These are phyloP conservation scores for Pichia sp. DNA, from an alignment of 1,139 yeast species.

Conservation along the genomic window DNA sequence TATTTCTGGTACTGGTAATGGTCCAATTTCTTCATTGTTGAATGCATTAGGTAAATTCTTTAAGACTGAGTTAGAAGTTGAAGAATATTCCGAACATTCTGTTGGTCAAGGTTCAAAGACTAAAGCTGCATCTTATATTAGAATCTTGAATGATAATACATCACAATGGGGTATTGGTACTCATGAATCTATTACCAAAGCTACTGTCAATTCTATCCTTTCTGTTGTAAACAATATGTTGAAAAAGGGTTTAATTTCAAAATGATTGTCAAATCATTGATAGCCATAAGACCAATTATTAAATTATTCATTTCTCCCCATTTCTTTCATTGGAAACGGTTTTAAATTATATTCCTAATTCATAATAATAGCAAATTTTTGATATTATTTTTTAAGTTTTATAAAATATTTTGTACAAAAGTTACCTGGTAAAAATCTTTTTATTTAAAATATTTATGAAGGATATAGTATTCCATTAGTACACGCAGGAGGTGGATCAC, in stretches of 20 bases:
- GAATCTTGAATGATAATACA: conserved; percentile 36
- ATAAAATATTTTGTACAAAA: neutral
- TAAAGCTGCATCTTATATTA: conserved; percentile 88
- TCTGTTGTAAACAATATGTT: conserved; percentile 59
- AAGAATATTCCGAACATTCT: conserved; percentile 86
- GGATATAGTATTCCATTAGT: conserved; percentile 14
- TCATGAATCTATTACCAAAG: conserved; percentile 87
- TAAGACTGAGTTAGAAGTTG: conserved; percentile 59
- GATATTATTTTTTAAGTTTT: too few relatives aligned
- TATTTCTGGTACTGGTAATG: conserved; percentile 79
- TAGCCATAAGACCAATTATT: too few relatives aligned
- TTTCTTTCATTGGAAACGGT: neutral
- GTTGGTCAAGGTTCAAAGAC: conserved; percentile 82
- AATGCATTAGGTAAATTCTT: conserved; percentile 66
- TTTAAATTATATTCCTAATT: too few relatives aligned
- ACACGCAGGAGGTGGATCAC: conserved; percentile 11
- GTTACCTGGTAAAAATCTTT: neutral
- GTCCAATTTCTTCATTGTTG: conserved; percentile 88
- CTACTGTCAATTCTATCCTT: conserved; percentile 75
- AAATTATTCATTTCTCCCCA: too few relatives aligned
- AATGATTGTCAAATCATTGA: neutral
- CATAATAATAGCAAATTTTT: too few relatives aligned
- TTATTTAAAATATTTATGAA: neutral
- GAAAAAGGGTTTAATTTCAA: conserved; percentile 9
- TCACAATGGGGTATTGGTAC: conserved; percentile 91